phyloP scores from a whole-genome alignment of 2,329 filamentous ascomycete species.

The Ramularia collo-cygni region DNA sequence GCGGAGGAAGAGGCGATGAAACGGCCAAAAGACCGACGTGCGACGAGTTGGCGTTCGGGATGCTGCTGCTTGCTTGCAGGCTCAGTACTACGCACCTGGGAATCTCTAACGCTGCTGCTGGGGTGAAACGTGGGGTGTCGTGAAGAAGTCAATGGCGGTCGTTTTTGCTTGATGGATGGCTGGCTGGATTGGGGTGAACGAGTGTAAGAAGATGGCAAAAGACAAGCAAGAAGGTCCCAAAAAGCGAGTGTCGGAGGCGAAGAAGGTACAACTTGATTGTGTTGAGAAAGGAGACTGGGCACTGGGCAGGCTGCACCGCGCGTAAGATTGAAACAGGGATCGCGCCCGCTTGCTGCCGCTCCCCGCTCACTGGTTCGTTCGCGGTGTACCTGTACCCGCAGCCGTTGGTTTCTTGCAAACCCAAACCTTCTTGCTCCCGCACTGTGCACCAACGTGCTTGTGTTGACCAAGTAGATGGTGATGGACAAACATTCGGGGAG shows the following conservation, averaged over 20 bases:
- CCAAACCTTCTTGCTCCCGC: no score
- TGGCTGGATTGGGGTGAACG: slow-evolving; percentile 6
- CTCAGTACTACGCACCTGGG: slow-evolving; percentile 3
- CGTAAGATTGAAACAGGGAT: slow-evolving; percentile 1
- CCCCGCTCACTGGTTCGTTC: no score
- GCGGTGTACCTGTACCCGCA: no score
- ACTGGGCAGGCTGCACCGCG: slow-evolving; percentile 4
- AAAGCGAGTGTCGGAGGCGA: background rate
- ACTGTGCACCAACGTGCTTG: no score
- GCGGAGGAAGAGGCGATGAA: slow-evolving; percentile 1
- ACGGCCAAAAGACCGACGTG: slow-evolving; percentile 1
- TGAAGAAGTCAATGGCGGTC: slow-evolving; percentile 1
- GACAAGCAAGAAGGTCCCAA: slow-evolving; percentile 1
- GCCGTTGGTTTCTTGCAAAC: no score
- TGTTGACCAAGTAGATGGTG: no score
- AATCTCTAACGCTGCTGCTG: slow-evolving; percentile 9
- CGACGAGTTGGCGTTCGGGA: background rate
- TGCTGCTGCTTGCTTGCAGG: slow-evolving; percentile 1
- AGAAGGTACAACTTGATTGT: slow-evolving; percentile 8
- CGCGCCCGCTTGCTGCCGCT: background rate
- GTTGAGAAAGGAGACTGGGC: slow-evolving; percentile 8
- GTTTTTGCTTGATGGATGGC: slow-evolving; percentile 2
- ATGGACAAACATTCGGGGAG: no score
- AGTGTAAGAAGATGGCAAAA: slow-evolving; percentile 8
- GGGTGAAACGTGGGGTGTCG: slow-evolving; percentile 3